Percentiles rank a stretch among this genome's conserved stretches.
Evolutionary conservation across 2,329 filamentous ascomycete species (phyloP).

Genomic region (Aspergillus glaucus): DNA sequence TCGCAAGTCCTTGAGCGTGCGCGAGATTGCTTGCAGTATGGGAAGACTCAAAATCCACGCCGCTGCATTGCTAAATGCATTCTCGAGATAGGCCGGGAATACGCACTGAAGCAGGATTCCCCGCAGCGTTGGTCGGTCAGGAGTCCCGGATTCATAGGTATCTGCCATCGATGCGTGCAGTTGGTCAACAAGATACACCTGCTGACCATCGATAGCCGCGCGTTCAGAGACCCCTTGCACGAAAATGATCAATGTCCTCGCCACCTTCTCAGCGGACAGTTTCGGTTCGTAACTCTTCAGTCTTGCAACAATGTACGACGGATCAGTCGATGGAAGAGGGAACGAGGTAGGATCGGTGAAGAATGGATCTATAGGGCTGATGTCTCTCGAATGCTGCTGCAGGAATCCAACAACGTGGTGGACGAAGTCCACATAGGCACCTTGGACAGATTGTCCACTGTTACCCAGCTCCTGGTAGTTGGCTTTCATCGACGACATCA

Average conservation of each 20-base stretch:
- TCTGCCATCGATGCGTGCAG: slow-evolving; percentile 45
- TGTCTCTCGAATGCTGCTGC: slow-evolving; percentile 54
- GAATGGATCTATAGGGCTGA: slow-evolving; percentile 52
- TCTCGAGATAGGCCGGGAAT: slow-evolving; percentile 52
- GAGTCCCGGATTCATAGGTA: slow-evolving; percentile 36
- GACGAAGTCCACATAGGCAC: slow-evolving; percentile 56
- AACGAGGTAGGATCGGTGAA: slow-evolving; percentile 57
- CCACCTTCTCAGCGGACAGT: slow-evolving; percentile 42
- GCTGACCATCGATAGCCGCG: slow-evolving; percentile 53
- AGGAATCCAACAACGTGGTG: slow-evolving; percentile 54
- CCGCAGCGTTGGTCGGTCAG: slow-evolving; percentile 42
- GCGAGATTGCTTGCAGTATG: slow-evolving; percentile 43
- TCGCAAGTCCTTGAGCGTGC: slow-evolving; percentile 39
- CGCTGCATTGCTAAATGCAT: slow-evolving; percentile 37
- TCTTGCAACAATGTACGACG: slow-evolving; percentile 56
- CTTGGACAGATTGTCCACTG: slow-evolving; percentile 30
- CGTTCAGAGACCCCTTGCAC: slow-evolving; percentile 55
- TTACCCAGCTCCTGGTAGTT: slow-evolving; percentile 53
- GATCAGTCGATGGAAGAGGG: slow-evolving; percentile 54
- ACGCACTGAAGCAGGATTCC: slow-evolving; percentile 48
- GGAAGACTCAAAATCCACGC: slow-evolving; percentile 50
- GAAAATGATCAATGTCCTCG: slow-evolving; percentile 53
- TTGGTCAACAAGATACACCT: slow-evolving; percentile 51
- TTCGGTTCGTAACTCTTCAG: slow-evolving; percentile 55
- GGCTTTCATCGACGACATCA: slow-evolving; percentile 57